Percentiles rank a stretch among this genome's conserved stretches.
Evolutionary conservation across 2,329 filamentous ascomycete genomes (phyloP).

Genomic region (Arthrobotrys musiformis): DNA sequence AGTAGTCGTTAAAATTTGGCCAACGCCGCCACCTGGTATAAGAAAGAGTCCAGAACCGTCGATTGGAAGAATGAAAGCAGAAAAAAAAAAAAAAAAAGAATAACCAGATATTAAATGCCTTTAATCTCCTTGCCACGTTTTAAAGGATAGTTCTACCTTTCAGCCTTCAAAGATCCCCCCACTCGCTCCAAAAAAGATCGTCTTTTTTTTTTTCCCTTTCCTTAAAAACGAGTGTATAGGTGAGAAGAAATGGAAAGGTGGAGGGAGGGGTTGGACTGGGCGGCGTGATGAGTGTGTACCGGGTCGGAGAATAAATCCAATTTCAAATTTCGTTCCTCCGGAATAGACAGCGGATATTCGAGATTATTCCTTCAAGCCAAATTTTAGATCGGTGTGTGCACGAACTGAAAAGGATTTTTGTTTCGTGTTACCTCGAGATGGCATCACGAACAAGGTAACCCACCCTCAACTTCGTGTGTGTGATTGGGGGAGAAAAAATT

Average conservation of each 20-base stretch:
- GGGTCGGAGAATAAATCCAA: conserved; percentile 35
- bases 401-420: conserved; percentile 39
- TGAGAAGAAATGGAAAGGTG: conserved; percentile 4
- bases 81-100: no score
- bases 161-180: conserved; percentile 16
- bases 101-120: background rate
- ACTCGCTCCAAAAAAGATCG: conserved; percentile 7
- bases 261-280: conserved; percentile 17
- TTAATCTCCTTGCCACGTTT: conserved; percentile 32
- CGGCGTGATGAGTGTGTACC: conserved; percentile 26
- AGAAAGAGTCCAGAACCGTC: conserved; percentile 10
- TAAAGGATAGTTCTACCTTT: conserved; percentile 16
- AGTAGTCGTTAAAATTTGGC: conserved; percentile 22
- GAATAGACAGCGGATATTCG: conserved; percentile 18
- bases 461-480: conserved; percentile 20
- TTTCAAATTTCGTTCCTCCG: conserved; percentile 31
- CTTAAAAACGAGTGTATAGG: conserved; percentile 12
- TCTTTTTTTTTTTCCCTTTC: conserved; percentile 14
- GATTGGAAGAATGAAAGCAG: background rate
- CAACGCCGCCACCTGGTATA: conserved; percentile 23
- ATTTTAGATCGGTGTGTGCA: conserved; percentile 7
- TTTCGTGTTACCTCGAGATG: conserved; percentile 45
- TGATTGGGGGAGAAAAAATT: background rate
- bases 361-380: conserved; percentile 31
- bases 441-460: conserved; percentile 47